phyloP scores from a whole-genome alignment of 306 rosid species.

The Rosa rugosa region DNA sequence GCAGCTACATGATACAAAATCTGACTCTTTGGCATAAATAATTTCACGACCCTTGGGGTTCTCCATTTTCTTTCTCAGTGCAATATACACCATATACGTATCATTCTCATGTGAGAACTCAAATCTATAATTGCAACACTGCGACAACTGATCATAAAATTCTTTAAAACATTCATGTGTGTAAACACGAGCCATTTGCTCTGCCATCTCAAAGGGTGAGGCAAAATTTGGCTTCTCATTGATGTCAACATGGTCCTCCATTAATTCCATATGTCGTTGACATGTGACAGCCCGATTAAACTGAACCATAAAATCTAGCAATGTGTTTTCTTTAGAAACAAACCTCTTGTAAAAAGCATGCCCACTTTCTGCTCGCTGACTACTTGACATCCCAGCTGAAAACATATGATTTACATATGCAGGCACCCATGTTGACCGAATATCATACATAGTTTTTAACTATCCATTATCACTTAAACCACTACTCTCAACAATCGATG shows the following conservation, averaged over 20 bases:
- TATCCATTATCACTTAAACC: not conserved
- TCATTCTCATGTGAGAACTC: not conserved
- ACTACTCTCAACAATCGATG: not conserved
- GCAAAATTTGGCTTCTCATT: not conserved
- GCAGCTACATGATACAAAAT: too few relatives aligned
- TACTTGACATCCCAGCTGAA: conserved; percentile 1
- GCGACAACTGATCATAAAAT: not conserved
- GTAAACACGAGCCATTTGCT: not conserved
- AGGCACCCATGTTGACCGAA: not conserved
- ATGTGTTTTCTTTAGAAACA: not conserved
- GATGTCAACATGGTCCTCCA: not conserved
- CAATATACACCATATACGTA: not conserved
- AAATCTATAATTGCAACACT: not conserved
- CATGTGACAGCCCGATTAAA: not conserved
- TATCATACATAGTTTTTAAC: not conserved
- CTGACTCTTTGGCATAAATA: not conserved
- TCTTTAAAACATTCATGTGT: not conserved
- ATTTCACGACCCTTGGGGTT: not conserved
- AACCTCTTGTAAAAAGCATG: not conserved
- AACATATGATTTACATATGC: not conserved
- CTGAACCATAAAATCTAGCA: not conserved
- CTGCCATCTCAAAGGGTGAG: not conserved
- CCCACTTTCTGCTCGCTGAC: not conserved
- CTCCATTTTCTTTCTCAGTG: not conserved
- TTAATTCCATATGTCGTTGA: not conserved